Percentiles rank a stretch among this genome's conserved stretches.
Evolutionary conservation across 2,329 filamentous ascomycete genomes (phyloP).

Genomic region (Hymenotorrendiella dingleyae): DNA sequence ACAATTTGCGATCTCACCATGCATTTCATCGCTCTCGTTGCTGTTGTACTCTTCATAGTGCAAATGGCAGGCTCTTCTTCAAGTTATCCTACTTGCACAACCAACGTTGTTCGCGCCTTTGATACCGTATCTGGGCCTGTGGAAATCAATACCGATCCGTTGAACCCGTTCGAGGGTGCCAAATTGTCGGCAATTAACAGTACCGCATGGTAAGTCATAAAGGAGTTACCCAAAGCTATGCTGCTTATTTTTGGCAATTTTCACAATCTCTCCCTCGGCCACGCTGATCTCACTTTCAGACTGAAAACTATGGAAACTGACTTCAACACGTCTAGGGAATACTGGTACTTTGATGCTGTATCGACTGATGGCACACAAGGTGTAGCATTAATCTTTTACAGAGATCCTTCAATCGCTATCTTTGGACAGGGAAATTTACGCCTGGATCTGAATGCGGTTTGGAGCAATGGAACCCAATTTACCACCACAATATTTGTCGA

Average conservation of each 20-base stretch:
- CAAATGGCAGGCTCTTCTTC: background rate
- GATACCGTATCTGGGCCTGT: constrained; percentile 38
- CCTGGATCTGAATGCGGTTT: background rate
- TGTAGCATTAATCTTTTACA: constrained; percentile 2
- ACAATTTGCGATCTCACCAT: background rate
- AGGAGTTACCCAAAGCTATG: too few species aligned
- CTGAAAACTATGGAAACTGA: too few species aligned
- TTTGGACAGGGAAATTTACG: background rate
- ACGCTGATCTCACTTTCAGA: too few species aligned
- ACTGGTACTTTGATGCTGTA: constrained; percentile 8
- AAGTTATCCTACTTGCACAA: background rate
- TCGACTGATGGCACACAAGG: constrained; percentile 15
- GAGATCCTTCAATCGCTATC: background rate
- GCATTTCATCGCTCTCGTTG: background rate
- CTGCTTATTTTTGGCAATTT: too few species aligned
- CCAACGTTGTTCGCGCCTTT: background rate
- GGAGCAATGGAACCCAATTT: constrained; percentile 4
- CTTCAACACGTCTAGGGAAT: constrained; percentile 7
- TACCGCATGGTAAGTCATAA: too few species aligned
- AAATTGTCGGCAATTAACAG: constrained; percentile 7
- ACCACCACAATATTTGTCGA: constrained; percentile 2
- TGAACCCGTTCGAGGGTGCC: constrained; percentile 33
- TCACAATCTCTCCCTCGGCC: too few species aligned
- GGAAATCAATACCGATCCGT: constrained; percentile 46
- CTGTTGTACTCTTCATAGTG: background rate